Base-by-base conservation (phyloP, 345 rosid species). In the Iberis pinnata region DNA sequence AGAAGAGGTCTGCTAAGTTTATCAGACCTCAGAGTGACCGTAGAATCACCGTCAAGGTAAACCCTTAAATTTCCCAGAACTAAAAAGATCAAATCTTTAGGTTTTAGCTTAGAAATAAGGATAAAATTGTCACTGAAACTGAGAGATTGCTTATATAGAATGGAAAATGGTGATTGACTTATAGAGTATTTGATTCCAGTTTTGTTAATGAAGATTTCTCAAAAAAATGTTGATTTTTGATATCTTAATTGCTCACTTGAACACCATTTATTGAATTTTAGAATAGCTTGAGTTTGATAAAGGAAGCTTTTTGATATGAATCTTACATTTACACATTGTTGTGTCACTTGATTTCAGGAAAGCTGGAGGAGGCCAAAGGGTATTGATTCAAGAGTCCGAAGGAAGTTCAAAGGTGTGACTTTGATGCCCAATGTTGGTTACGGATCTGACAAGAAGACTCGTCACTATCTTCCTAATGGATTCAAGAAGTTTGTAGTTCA, bases 361-460 rank as follows among this genome's bases (percentile, higher is more conserved):
- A 88, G 54, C 76, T 88, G 97, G 97, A 86, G 92, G 12, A 72
- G 89, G 46, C 95, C 95, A 5, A 88, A 85, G 72, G 97, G 89
- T 82, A 85, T 85, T 53, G 92, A 82, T 36, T 85, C 95, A 0
- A 74, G 95, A 9, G 92, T 85, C 8, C 37, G 92, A 10, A 77
- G 95, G 61, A 88, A 85, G 83, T 88, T 88, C 67, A 85, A 82
- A 52, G 97, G 92, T 53, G 70, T 72, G 13, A 81, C 92, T 8
- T 41, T 85, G 59, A 85, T 85, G 89, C 95, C 95, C 25, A 88
- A 85, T 55, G 73, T 85, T 10, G 97, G 97, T 0, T 82, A 82
- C 6, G 97, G 92, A 1, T 66, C 92, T 0, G 89, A 85, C 76
- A 85, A 81, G 73, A 88, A 81, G 71, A 83, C 92, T 0, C 87